Evolutionary conservation across 176 grass and related monocot species (phyloP), one percentile per base, ranked within the genome.

Genomic region (Rhipidocladum racemiflorum): DNA sequence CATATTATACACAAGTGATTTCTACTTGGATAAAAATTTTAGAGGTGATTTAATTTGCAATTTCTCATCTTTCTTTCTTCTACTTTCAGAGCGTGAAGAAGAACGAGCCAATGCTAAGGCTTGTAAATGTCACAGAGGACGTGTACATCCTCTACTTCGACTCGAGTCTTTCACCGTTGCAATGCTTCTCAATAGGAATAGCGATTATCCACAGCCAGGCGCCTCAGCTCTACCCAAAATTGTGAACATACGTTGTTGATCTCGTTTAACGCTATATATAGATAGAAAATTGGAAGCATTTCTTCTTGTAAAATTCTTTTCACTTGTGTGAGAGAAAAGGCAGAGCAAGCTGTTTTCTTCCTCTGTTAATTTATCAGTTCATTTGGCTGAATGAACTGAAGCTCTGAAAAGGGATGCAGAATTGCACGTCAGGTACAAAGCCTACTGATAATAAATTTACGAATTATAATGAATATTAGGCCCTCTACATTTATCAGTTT

Each of bases 171-270:
- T 88, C 83, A 28, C 49, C 87, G 1, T 46, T 94, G 85, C 94
- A 92, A 72, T 94, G 91, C 65, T 97, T 97, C 76, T 90, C 94
- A 2, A 75, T 76, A 30, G 94, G 81, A 23, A 75, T 97, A 27
- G 87, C 91, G 0, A 72, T 88, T 25, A 63, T 97, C 55, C 94
- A 97, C 73, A 65, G 66, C 69, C 89, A 85, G 9, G 65, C 82
- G 34, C 62, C 82, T 14, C 60, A 88, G 13, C 89, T 94, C 15
- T 57, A 68, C 34, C 87, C 82, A 46, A 61, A 72, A 56, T 53
- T 90, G 30, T 93, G 81, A 93, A 85, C 5, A 45, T 27, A 45
- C 12, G 11, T 70, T 59, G 51, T 27, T 25, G 53, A 84, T 21
- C 28, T 6, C 1, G 70, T 1, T 23, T 38, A 68, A 34, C 11